Conservation (phyloP, 495 filamentous ascomycete species). For the Penicillium soppii region DNA sequence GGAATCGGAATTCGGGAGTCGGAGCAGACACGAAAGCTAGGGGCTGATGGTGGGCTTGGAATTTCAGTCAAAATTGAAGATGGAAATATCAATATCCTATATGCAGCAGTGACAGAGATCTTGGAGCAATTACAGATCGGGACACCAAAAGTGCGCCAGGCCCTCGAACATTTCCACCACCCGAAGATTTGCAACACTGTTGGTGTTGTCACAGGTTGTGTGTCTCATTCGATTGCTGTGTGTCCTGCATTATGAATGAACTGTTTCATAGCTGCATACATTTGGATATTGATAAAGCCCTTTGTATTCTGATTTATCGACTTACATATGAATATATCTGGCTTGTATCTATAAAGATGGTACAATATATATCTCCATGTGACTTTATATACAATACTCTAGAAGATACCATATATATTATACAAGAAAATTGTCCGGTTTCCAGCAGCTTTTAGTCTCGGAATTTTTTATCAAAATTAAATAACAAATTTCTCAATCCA, state of each 20-base stretch:
- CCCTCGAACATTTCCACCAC: conserved; percentile 24
- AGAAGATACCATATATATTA: too few relatives aligned
- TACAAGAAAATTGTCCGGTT: too few relatives aligned
- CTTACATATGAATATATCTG: too few relatives aligned
- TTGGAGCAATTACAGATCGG: conserved; percentile 36
- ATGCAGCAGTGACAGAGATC: conserved; percentile 36
- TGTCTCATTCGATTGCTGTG: neutral
- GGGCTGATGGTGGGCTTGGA: conserved; percentile 29
- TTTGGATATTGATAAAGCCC: too few relatives aligned
- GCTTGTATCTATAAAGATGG: too few relatives aligned
- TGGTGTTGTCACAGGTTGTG: conserved; percentile 31
- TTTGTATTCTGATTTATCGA: too few relatives aligned
- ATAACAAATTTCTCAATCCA: too few relatives aligned
- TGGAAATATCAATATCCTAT: conserved; percentile 33
- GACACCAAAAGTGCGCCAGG: conserved; percentile 13
- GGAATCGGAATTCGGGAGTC: conserved; percentile 32
- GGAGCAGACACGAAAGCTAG: conserved; percentile 26
- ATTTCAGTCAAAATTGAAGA: conserved; percentile 45
- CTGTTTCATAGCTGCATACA: too few relatives aligned
- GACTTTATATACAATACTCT: too few relatives aligned
- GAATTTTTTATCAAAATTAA: too few relatives aligned
- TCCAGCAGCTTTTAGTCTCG: too few relatives aligned
- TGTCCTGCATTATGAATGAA: neutral
- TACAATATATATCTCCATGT: too few relatives aligned
- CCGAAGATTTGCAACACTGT: conserved; percentile 33